Conservation (phyloP, 257 asterid species). For the Plantago major region DNA sequence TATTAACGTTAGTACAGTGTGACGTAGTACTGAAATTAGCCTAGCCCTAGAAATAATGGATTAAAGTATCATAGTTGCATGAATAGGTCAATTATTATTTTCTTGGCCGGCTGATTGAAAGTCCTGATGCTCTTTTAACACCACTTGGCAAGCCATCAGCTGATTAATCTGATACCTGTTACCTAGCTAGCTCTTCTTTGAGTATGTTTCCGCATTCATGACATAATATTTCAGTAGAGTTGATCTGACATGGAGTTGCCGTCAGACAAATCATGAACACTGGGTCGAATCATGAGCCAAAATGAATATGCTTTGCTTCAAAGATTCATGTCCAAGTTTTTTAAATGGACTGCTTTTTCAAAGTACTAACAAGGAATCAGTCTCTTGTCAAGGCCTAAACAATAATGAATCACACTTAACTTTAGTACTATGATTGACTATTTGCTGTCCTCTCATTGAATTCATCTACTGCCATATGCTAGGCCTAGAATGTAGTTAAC, state of each 20-base stretch:
- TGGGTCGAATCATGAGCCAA: constrained; percentile 2
- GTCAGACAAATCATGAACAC: neutral
- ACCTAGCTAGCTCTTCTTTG: too few species aligned
- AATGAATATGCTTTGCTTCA: constrained; percentile 1
- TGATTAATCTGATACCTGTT: neutral
- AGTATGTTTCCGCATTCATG: too few species aligned
- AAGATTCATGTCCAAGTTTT: constrained; percentile 11
- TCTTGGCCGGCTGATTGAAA: constrained; percentile 32
- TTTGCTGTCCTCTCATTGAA: constrained; percentile 16
- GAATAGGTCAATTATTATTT: constrained; percentile 17
- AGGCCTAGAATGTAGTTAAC: neutral
- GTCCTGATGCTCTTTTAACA: neutral
- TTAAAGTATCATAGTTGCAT: neutral
- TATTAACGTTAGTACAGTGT: too few species aligned
- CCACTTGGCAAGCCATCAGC: neutral
- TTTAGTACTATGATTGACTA: neutral
- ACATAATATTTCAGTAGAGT: too few species aligned
- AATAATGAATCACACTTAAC: neutral
- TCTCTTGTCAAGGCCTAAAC: neutral
- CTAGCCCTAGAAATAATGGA: neutral
- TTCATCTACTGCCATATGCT: constrained; percentile 21
- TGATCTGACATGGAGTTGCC: too few species aligned
- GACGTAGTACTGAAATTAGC: too few species aligned
- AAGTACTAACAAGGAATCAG: constrained; percentile 13
- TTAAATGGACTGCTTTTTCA: constrained; percentile 10